Evolutionary conservation across 352 stramenopile genomes (phyloP), one percentile per base, ranked within the genome.

Genomic region (Globisporangium parvum): DNA sequence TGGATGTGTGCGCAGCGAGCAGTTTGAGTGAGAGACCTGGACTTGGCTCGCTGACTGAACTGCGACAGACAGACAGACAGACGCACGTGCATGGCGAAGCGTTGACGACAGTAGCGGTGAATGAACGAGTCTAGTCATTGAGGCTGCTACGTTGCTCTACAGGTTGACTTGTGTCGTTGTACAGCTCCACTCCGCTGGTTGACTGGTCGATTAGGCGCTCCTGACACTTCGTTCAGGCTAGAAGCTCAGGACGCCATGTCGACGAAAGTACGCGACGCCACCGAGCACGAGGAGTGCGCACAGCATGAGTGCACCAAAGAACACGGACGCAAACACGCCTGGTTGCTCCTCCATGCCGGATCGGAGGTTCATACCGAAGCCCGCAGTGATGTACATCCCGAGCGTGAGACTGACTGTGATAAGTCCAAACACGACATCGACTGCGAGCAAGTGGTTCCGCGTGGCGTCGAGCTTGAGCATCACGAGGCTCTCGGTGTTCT

Each of bases 391-490:
- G 46, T 86, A 82, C 2, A 67, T 86, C 6, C 77, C 77, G 26
- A 88, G 59, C 1, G 75, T 77, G 24, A 83, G 65, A 26, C 73
- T 80, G 44, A 86, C 70, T 24, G 70, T 72, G n/a, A 56, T 56
- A 2, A 56, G 31, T 33, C 51, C 51, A 62, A 87, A 87, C 21
- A 84, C 63, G 35, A 87, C 39, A 47, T 84, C 76, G 33, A 84
- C 69, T 1, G 67, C 70, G 0, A 81, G 71, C 28, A 88, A 45
- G 44, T 88, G 76, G 63, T 88, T 88, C 52, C 77, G 77, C 58
- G 73, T 71, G 37, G 73, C 77, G 66, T 88, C 77, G 51, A 88
- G 71, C 56, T 88, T 81, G 55, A 86, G 67, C 75, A 81, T 88
- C 53, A 88, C 67, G 4, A 88, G 62, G 42, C 73, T 87, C 54